A percentile compares a stretch with the other conserved stretches of the same genome.
Conservation (phyloP, 495 filamentous ascomycete genomes). For the Sporormia fimetaria region DNA sequence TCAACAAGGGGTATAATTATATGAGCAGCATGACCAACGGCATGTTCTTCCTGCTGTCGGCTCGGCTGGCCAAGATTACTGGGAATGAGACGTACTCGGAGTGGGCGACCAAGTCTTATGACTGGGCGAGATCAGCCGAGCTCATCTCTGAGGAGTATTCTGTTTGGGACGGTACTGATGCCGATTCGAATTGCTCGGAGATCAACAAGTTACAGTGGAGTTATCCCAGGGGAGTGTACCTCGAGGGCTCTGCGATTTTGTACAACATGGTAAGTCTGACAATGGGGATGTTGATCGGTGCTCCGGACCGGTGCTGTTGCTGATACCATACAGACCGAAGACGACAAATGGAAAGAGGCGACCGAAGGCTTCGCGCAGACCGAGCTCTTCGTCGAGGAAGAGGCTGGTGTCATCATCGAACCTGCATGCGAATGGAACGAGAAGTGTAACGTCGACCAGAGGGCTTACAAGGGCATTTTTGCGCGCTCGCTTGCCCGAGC, state of each 20-base stretch:
- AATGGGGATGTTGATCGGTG: no score
- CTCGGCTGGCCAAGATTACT: slow-evolving; percentile 65
- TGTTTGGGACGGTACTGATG: slow-evolving; percentile 9
- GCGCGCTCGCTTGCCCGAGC: slow-evolving; percentile 13
- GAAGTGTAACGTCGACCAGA: slow-evolving; percentile 16
- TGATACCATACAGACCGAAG: slow-evolving; percentile 1
- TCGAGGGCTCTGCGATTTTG: slow-evolving; percentile 10
- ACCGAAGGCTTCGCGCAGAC: slow-evolving; percentile 2
- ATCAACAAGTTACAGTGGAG: slow-evolving; percentile 12
- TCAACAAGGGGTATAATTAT: slow-evolving; percentile 69
- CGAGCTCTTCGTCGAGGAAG: neutral
- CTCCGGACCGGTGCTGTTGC: neutral
- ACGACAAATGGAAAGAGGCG: slow-evolving; percentile 5
- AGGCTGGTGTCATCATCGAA: slow-evolving; percentile 6
- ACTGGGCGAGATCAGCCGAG: slow-evolving; percentile 55
- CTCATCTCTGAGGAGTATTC: slow-evolving; percentile 30
- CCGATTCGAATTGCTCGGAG: slow-evolving; percentile 2
- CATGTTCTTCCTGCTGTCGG: slow-evolving; percentile 68
- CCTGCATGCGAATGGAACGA: slow-evolving; percentile 6
- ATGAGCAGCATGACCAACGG: slow-evolving; percentile 75
- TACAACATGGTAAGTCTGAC: slow-evolving; percentile 6
- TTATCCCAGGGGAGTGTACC: neutral
- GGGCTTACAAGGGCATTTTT: slow-evolving; percentile 13
- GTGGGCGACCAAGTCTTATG: slow-evolving; percentile 61
- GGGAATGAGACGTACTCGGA: slow-evolving; percentile 66